phyloP scores from a whole-genome alignment of 2,329 filamentous ascomycete species.

The Fusarium piperis region DNA sequence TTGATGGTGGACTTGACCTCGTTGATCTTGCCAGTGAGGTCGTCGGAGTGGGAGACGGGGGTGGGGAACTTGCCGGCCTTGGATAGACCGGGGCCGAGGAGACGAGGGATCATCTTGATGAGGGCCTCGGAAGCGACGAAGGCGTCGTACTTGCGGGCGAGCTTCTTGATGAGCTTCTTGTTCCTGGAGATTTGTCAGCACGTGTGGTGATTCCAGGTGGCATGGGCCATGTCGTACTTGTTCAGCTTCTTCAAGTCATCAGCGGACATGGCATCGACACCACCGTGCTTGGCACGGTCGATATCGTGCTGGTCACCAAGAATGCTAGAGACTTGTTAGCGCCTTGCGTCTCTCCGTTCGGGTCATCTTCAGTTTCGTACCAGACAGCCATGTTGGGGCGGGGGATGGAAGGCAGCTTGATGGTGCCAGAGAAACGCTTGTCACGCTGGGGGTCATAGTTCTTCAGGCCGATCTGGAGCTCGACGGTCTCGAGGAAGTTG shows the following conservation, averaged over 20 bases:
- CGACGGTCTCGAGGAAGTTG: constrained; percentile 96
- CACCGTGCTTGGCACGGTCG: constrained; percentile 99
- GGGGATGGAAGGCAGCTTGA: constrained; percentile 91
- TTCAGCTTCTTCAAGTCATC: constrained; percentile 99
- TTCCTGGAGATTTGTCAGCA: constrained; percentile 62
- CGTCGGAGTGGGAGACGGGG: constrained; percentile 95
- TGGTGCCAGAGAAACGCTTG: constrained; percentile 99
- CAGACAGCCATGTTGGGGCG: constrained; percentile 92
- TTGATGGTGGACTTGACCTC: constrained; percentile 99
- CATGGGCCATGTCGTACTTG: constrained; percentile 61
- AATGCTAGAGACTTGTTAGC: constrained; percentile 54
- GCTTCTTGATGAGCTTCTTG: constrained; percentile 99
- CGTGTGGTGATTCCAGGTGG: too few species aligned
- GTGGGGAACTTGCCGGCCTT: constrained; percentile 99
- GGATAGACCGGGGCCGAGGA: constrained; percentile 97
- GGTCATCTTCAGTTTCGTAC: constrained; percentile 33
- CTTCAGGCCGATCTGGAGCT: constrained; percentile 93
- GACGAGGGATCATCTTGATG: constrained; percentile 99
- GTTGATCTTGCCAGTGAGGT: constrained; percentile 93
- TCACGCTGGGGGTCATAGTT: constrained; percentile 99
- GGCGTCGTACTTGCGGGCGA: constrained; percentile 99
- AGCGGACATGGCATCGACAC: constrained; percentile 96
- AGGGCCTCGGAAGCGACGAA: constrained; percentile 97
- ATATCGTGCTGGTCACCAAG: constrained; percentile 91
- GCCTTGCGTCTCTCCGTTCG: neutral